Conservation (phyloP, 257 asterid genomes). For the Eustoma russellianum region DNA sequence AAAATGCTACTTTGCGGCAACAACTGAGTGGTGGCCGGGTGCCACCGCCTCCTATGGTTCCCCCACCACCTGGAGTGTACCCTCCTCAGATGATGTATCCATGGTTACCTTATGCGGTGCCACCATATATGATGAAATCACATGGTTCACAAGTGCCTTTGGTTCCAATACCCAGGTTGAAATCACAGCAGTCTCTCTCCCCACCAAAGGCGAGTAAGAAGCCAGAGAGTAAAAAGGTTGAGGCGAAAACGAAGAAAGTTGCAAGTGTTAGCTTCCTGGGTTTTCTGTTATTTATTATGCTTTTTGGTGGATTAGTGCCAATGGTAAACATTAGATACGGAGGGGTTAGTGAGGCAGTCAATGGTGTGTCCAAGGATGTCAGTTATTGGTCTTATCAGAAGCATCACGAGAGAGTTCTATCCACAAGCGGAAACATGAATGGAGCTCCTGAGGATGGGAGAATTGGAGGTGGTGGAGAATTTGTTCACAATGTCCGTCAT, state of each 20-base stretch:
- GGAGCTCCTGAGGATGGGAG: conserved; percentile 32
- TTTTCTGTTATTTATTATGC: conserved; percentile 56
- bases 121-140: conserved; percentile 77
- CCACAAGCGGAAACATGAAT: conserved; percentile 1
- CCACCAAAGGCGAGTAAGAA: conserved; percentile 53
- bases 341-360: conserved; percentile 48
- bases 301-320: conserved; percentile 85
- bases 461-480: conserved; percentile 27
- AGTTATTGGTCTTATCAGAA: conserved; percentile 34
- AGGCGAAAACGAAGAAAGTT: conserved; percentile 77
- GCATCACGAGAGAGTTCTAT: conserved; percentile 61
- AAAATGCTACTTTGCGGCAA: conserved; percentile 66
- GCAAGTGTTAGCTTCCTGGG: conserved; percentile 91
- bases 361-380: conserved; percentile 29
- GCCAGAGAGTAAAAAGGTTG: conserved; percentile 47
- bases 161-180: conserved; percentile 92
- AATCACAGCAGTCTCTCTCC: conserved; percentile 45
- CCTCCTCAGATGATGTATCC: conserved; percentile 78
- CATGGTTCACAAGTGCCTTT: conserved; percentile 93
- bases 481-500: conserved; percentile 19
- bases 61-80: conserved; percentile 60
- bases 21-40: conserved; percentile 54
- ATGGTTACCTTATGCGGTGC: conserved; percentile 71
- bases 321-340: conserved; percentile 69
- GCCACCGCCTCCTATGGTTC: conserved; percentile 30